Evolutionary conservation across 1,284 basidiomycete species (phyloP), one percentile per base, ranked within the genome.

Genomic region (Moesziomyces parantarcticus): DNA sequence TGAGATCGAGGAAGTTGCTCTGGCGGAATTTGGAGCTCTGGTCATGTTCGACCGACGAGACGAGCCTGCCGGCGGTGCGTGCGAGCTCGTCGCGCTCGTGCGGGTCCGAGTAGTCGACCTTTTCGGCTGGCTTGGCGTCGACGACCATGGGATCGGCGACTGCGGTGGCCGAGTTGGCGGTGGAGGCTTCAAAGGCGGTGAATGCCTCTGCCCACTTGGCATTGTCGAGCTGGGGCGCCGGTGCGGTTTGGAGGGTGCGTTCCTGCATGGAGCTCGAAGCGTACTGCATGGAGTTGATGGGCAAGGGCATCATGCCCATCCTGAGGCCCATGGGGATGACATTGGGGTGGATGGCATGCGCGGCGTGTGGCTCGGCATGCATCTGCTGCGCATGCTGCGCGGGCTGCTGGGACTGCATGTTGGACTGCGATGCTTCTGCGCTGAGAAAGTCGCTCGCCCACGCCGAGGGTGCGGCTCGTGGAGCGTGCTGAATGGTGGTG

Each of bases 1-100:
- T 94, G 26, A 98, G 87, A 20, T 88, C 88, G 86, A 97, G 87
- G 83, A 98, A 98, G 69, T 89, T 87, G 84, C 93, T 95, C 51
- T 94, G 89, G 82, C 90, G 88, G 82, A 98, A 94, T 84, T 97
- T 97, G 44, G 90, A 89, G 80, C 92, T 94, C 70, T 78, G 71
- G 29, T 89, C 87, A 29, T 90, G 88, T 58, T 79, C 76, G 13
- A 86, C 82, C 9, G 83, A 80, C 5, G 80, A 67, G 48, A 86
- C 78, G 2, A 86, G 76, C 22, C 77, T 69, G 21, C 83, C 84
- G 11, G 85, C 84, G 3, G 84, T 84, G 41, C 76, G 70, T 2
- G 85, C 84, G 40, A 86, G 79, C 21, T 80, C 78, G 49, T 85
- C 85, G 16, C 68, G 71, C 47, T 75, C 76, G 44, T 58, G 62